Conservation (phyloP, 2,329 filamentous ascomycete species). For the Plenodomus biglobosus region DNA sequence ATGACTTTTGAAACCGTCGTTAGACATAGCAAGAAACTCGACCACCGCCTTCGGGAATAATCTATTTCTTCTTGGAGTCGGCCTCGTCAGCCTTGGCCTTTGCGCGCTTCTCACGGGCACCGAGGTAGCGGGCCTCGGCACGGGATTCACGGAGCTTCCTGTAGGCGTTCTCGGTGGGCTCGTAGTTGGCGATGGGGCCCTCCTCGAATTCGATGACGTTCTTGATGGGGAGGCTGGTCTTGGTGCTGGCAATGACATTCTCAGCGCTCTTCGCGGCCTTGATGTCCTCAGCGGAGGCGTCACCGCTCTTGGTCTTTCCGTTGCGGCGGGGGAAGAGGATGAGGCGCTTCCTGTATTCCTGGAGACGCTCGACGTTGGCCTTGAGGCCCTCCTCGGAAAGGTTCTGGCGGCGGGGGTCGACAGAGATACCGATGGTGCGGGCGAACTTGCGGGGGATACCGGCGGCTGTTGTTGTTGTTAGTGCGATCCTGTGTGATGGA, state of each 20-base stretch:
- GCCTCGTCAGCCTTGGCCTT: constrained; percentile 85
- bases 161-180: constrained; percentile 84
- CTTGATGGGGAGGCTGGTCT: constrained; percentile 70
- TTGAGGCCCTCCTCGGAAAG: constrained; percentile 92
- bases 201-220: constrained; percentile 74
- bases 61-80: constrained; percentile 78
- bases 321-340: constrained; percentile 97
- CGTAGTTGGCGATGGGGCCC: constrained; percentile 69
- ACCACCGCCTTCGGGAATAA: constrained; percentile 17
- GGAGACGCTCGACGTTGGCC: constrained; percentile 94
- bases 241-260: constrained; percentile 56
- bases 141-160: constrained; percentile 80
- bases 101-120: constrained; percentile 89
- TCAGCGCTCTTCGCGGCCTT: constrained; percentile 63
- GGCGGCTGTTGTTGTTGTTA: constrained; percentile 73
- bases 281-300: constrained; percentile 81
- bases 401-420: constrained; percentile 96
- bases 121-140: constrained; percentile 77
- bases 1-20: constrained; percentile 37
- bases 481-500: constrained; percentile 1
- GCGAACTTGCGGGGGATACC: constrained; percentile 93
- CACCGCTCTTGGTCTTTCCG: constrained; percentile 89
- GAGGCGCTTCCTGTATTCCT: constrained; percentile 94
- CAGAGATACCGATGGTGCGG: constrained; percentile 92
- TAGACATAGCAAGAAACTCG: constrained; percentile 32